A percentile compares a stretch with the other conserved stretches of the same genome.
Evolutionary conservation across 768 basidiomycete species (phyloP).

Genomic region (Tricholoma furcatifolium): DNA sequence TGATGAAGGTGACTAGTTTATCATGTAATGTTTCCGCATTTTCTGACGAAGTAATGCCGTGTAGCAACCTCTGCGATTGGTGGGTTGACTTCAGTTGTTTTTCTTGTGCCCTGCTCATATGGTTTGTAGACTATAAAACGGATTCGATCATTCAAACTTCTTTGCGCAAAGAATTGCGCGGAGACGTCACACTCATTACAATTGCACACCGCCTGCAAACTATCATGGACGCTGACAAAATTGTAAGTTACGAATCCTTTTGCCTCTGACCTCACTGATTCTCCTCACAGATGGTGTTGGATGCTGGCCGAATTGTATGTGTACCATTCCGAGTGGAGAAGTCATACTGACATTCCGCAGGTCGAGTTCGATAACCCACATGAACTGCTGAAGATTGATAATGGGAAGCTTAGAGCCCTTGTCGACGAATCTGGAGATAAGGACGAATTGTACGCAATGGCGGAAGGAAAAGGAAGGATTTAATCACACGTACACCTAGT

Average conservation of each 20-base stretch:
- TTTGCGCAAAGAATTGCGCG: slow-evolving; percentile 60
- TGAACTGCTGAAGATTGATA: slow-evolving; percentile 49
- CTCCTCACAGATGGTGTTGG: slow-evolving; percentile 47
- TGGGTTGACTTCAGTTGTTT: slow-evolving; percentile 18
- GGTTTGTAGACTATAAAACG: slow-evolving; percentile 51
- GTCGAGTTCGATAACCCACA: slow-evolving; percentile 56
- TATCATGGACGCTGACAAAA: slow-evolving; percentile 65
- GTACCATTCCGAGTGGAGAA: neutral
- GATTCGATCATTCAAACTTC: slow-evolving; percentile 71
- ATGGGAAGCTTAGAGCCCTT: slow-evolving; percentile 49
- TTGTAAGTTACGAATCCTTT: slow-evolving; percentile 32
- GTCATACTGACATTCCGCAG: slow-evolving; percentile 14
- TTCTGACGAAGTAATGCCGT: slow-evolving; percentile 30
- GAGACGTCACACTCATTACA: slow-evolving; percentile 60
- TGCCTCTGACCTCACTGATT: neutral
- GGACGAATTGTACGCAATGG: slow-evolving; percentile 46
- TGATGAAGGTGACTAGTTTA: slow-evolving; percentile 48
- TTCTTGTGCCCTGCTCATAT: neutral
- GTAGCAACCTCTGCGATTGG: slow-evolving; percentile 48
- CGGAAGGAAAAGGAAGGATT: slow-evolving; percentile 11
- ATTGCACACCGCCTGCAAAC: slow-evolving; percentile 73
- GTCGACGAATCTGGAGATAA: slow-evolving; percentile 62
- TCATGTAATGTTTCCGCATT: slow-evolving; percentile 26
- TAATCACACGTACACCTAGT: neutral
- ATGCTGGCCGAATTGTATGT: slow-evolving; percentile 50